Base-by-base conservation (phyloP, 2,329 filamentous ascomycete genomes). In the Monosporascus cannonballus region DNA sequence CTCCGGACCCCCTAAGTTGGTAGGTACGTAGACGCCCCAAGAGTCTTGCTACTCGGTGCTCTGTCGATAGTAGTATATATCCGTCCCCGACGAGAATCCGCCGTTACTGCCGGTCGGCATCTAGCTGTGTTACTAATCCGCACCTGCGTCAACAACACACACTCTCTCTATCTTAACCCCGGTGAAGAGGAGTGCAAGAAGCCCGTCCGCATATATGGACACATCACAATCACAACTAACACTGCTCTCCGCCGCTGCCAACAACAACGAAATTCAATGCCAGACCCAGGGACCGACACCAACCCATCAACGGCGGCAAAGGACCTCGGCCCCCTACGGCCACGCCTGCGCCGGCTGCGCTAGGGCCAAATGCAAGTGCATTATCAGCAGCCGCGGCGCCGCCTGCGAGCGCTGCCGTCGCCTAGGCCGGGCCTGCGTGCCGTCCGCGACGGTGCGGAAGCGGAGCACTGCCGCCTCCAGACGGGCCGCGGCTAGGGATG, bases 351-450 rank as follows among this genome's bases (percentile, higher is more conserved):
- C 63, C 44, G 71, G 69, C 51, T 76, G 73, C 56, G 67, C 69
- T 47, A 71, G 69, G 47, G 72, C 73, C 36, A 76, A 76, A 52
- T 73, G 73, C 62, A 74, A 73, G 62, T 76, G 73, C 56, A 68
- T 74, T 27, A 63, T 71, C 42, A 62, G 66, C 20, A 53, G 59
- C 3, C 59, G 52, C 14, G 67, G 64, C 17, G 15, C 4, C 11
- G 50, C 56, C 6, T 72, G 70, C 52, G 70, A 73, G 49, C 71
- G 74, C 52, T 77, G 74, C 45, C 61, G 69, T 47, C 71, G 73
- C 5, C 60, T 76, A 1, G 67, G 67, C 22, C 72, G 71, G 55
- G 62, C 70, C 47, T 76, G 74, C 54, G 62, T 65, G 18, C 69
- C 73, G 11, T 68, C 71, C 8, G 58, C 61, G 18, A 65, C 69